phyloP scores from a whole-genome alignment of 2,329 filamentous ascomycete species.

The Hymenoscyphus fructigenus region DNA sequence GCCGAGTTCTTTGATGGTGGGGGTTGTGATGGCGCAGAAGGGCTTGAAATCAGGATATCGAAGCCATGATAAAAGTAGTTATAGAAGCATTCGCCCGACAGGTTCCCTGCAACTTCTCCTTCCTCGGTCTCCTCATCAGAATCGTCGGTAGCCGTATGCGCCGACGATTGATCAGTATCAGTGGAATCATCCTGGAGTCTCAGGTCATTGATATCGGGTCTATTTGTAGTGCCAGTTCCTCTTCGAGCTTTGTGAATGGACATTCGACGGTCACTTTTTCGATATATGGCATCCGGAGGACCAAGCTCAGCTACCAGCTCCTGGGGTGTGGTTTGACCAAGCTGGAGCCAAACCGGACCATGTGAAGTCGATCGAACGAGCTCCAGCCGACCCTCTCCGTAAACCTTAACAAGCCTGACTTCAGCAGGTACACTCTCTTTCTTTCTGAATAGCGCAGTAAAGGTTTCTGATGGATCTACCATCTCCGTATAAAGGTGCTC shows the following conservation, averaged over 20 bases:
- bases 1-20: slow-evolving; percentile 51
- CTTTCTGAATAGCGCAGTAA: slow-evolving; percentile 65
- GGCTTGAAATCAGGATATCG: slow-evolving; percentile 85
- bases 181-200: slow-evolving; percentile 53
- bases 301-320: slow-evolving; percentile 88
- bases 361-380: slow-evolving; percentile 70
- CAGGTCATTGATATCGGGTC: slow-evolving; percentile 42
- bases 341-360: slow-evolving; percentile 65
- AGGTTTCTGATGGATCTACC: slow-evolving; percentile 71
- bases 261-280: slow-evolving; percentile 85
- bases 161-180: slow-evolving; percentile 75
- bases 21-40: slow-evolving; percentile 61
- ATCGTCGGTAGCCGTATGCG: slow-evolving; percentile 68
- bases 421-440: slow-evolving; percentile 86
- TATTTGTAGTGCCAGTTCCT: slow-evolving; percentile 50
- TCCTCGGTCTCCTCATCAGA: slow-evolving; percentile 63
- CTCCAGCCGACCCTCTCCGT: slow-evolving; percentile 77
- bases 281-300: slow-evolving; percentile 89
- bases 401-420: slow-evolving; percentile 74
- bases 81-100: slow-evolving; percentile 81
- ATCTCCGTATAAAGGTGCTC: slow-evolving; percentile 72
- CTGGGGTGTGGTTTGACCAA: slow-evolving; percentile 89
- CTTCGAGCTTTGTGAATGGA: slow-evolving; percentile 73
- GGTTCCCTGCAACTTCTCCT: slow-evolving; percentile 52
- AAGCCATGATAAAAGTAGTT: slow-evolving; percentile 98